These are phyloP conservation scores for Tylopilus intermedius DNA, from an alignment of 768 basidiomycete genomes.

Conservation along the genomic window DNA sequence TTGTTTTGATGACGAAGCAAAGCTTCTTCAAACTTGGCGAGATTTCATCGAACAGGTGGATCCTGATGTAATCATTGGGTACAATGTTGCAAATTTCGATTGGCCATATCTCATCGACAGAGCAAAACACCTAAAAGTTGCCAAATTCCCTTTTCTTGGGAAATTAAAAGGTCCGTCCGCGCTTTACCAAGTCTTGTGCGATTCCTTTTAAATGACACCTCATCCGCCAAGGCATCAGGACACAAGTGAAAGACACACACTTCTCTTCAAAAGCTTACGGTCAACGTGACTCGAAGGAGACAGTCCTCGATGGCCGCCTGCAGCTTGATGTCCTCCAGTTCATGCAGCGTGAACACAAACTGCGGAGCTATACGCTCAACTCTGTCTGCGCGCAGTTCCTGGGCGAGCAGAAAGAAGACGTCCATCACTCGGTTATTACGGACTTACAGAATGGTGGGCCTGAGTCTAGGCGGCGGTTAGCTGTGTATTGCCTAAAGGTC, in stretches of 20 bases:
- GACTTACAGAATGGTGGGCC: slow-evolving; percentile 95
- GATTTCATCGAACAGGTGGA: slow-evolving; percentile 87
- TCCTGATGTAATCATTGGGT: slow-evolving; percentile 94
- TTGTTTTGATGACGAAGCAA: slow-evolving; percentile 67
- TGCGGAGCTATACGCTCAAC: slow-evolving; percentile 95
- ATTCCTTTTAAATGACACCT: slow-evolving; percentile 3
- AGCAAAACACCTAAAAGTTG: slow-evolving; percentile 72
- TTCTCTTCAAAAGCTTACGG: slow-evolving; percentile 98
- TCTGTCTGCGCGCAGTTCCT: slow-evolving; percentile 97
- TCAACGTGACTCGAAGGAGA: slow-evolving; percentile 93
- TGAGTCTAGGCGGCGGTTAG: slow-evolving; percentile 86
- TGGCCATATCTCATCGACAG: slow-evolving; percentile 94
- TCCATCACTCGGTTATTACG: slow-evolving; percentile 97
- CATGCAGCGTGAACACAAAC: slow-evolving; percentile 98
- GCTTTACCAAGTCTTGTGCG: not conserved
- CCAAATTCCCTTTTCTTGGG: slow-evolving; percentile 69
- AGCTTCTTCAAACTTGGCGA: slow-evolving; percentile 80
- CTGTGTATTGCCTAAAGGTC: slow-evolving; percentile 97
- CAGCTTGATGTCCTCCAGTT: slow-evolving; percentile 95
- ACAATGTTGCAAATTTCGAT: slow-evolving; percentile 93
- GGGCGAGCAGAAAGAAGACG: slow-evolving; percentile 98
- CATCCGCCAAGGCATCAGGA: slow-evolving; percentile 52
- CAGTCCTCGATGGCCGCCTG: slow-evolving; percentile 82
- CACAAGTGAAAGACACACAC: slow-evolving; percentile 87
- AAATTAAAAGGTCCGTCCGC: slow-evolving; percentile 58